These are phyloP conservation scores for Noccaea caerulescens DNA, from an alignment of 345 rosid species.

Conservation along the genomic window DNA sequence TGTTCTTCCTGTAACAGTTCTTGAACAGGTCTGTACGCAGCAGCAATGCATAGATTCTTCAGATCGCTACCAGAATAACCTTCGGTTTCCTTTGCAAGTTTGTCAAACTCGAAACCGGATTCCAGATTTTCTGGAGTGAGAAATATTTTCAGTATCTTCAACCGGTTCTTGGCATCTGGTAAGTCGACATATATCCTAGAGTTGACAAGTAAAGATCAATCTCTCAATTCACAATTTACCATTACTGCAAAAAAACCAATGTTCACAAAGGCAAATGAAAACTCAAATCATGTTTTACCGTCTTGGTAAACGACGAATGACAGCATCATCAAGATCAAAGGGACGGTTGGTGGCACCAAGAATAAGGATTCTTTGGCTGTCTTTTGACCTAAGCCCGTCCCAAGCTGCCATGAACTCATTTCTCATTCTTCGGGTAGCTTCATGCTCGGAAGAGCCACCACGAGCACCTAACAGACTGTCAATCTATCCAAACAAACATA, in stretches of 20 bases:
- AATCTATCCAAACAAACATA: constrained; percentile 52
- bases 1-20: constrained; percentile 81
- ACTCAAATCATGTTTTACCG: constrained; percentile 54
- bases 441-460: constrained; percentile 90
- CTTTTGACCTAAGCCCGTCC: constrained; percentile 97
- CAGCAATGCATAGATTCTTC: constrained; percentile 95
- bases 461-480: constrained; percentile 98
- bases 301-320: constrained; percentile 94
- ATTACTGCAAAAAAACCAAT: constrained; percentile 1
- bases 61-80: constrained; percentile 99
- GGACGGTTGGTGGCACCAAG: constrained; percentile 99
- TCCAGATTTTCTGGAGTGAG: constrained; percentile 69
- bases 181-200: constrained; percentile 87
- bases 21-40: constrained; percentile 96
- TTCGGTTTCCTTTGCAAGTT: constrained; percentile 83
- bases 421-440: constrained; percentile 98
- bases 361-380: constrained; percentile 89
- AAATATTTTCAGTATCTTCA: constrained; percentile 79
- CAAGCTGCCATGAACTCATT: constrained; percentile 99
- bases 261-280: constrained; percentile 5
- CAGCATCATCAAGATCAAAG: constrained; percentile 98
- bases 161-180: constrained; percentile 84
- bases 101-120: constrained; percentile 56
- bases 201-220: constrained; percentile 25
- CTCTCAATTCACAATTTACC: neutral